Percentiles rank a stretch among this genome's conserved stretches.
Evolutionary conservation across 148 eudicot genomes (phyloP).

Genomic region (Vaccinium corymbosum): DNA sequence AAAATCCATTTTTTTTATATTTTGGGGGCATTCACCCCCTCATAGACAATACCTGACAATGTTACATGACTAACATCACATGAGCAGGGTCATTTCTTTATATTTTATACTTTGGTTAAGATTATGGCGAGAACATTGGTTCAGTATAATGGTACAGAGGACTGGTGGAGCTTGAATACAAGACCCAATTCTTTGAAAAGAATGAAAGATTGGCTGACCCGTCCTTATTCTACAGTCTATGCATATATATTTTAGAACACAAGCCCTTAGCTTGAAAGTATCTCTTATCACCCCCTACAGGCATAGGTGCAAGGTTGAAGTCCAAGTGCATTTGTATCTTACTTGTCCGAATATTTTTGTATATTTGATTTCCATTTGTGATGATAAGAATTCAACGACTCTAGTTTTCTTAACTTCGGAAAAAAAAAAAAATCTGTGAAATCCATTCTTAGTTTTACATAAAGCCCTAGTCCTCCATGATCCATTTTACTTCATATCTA

Average conservation of each 20-base stretch:
- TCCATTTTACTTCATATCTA: background rate
- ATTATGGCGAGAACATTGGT: background rate
- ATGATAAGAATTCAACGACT: background rate
- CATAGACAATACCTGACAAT: background rate
- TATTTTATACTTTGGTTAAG: background rate
- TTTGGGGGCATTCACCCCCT: background rate
- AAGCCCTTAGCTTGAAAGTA: background rate
- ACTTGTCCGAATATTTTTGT: background rate
- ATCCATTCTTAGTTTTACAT: too few species aligned
- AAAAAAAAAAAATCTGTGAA: background rate
- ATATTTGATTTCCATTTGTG: background rate
- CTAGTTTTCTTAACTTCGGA: background rate
- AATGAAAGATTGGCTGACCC: conserved; percentile 6
- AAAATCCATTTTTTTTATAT: background rate
- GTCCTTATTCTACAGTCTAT: background rate
- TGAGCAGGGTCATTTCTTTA: background rate
- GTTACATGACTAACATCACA: background rate
- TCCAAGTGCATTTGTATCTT: background rate
- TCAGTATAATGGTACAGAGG: background rate
- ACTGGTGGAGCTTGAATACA: background rate
- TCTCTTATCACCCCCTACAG: background rate
- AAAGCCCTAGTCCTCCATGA: too few species aligned
- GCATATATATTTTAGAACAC: background rate
- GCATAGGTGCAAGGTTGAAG: background rate
- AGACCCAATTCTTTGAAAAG: background rate